Conservation (phyloP, 192 early-diverging fungal genomes). For the Dimargaris cristalligena region DNA sequence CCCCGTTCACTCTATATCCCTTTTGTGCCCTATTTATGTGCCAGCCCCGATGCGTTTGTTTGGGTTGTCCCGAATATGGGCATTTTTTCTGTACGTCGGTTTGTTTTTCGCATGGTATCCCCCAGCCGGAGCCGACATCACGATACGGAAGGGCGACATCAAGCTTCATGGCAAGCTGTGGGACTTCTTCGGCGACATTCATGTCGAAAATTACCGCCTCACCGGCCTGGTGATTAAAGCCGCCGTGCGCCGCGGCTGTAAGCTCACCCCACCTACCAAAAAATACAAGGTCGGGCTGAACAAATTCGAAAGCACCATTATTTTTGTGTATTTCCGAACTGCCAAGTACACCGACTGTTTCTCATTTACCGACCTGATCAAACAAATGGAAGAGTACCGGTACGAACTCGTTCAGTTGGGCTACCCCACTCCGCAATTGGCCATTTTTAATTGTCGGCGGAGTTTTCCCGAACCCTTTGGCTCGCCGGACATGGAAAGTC, state of each 20-base stretch:
- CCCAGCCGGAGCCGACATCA: too few species aligned
- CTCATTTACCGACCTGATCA: background rate
- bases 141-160: too few species aligned
- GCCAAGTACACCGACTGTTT: background rate
- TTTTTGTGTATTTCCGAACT: background rate
- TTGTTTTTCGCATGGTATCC: too few species aligned
- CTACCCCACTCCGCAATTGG: conserved; percentile 1
- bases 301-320: background rate
- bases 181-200: conserved; percentile 2
- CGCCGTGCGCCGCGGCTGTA: background rate
- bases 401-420: background rate
- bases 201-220: background rate
- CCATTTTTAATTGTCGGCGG: background rate
- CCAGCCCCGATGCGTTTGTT: too few species aligned
- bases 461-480: background rate
- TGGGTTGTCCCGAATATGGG: too few species aligned
- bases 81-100: too few species aligned
- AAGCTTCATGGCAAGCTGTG: too few species aligned
- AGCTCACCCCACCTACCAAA: background rate
- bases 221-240: background rate
- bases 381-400: background rate
- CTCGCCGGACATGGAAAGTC: background rate
- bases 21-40: too few species aligned
- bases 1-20: too few species aligned
- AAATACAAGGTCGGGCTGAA: background rate